Evolutionary conservation across 2,329 filamentous ascomycete species (phyloP).

Genomic region (Rutstroemia sp.): DNA sequence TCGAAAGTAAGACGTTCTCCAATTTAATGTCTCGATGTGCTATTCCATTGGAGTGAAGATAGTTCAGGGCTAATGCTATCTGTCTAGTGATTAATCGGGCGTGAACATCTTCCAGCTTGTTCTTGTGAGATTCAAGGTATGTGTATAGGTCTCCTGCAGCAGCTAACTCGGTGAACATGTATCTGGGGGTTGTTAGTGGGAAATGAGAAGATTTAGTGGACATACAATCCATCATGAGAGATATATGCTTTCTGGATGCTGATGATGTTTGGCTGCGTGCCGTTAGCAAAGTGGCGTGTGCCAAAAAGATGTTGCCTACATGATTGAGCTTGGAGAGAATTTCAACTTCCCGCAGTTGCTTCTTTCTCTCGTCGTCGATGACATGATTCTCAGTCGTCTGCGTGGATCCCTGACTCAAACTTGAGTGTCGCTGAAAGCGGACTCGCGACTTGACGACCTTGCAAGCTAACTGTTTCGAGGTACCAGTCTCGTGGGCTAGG

Average conservation of each 20-base stretch:
- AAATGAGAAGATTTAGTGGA: slow-evolving; percentile 3
- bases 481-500: slow-evolving; percentile 43
- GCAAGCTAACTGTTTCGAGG: slow-evolving; percentile 57
- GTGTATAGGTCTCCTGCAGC: slow-evolving; percentile 34
- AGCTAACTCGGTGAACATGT: slow-evolving; percentile 51
- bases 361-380: slow-evolving; percentile 28
- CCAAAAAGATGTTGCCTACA: slow-evolving; percentile 32
- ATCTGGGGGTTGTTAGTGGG: slow-evolving; percentile 31
- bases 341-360: slow-evolving; percentile 42
- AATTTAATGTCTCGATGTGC: slow-evolving; percentile 29
- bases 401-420: neutral
- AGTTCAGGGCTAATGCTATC: slow-evolving; percentile 25
- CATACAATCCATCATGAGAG: slow-evolving; percentile 41
- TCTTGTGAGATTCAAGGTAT: slow-evolving; percentile 21
- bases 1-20: slow-evolving; percentile 28
- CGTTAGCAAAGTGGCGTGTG: neutral
- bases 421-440: neutral
- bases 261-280: slow-evolving; percentile 45
- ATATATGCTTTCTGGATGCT: slow-evolving; percentile 43
- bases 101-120: slow-evolving; percentile 20
- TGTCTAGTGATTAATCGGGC: slow-evolving; percentile 26
- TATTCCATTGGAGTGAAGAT: slow-evolving; percentile 25
- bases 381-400: neutral
- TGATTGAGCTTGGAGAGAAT: slow-evolving; percentile 47
- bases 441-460: slow-evolving; percentile 47